These are phyloP conservation scores for Beauveria medogensis DNA, from an alignment of 2,329 filamentous ascomycete genomes.

Conservation along the genomic window DNA sequence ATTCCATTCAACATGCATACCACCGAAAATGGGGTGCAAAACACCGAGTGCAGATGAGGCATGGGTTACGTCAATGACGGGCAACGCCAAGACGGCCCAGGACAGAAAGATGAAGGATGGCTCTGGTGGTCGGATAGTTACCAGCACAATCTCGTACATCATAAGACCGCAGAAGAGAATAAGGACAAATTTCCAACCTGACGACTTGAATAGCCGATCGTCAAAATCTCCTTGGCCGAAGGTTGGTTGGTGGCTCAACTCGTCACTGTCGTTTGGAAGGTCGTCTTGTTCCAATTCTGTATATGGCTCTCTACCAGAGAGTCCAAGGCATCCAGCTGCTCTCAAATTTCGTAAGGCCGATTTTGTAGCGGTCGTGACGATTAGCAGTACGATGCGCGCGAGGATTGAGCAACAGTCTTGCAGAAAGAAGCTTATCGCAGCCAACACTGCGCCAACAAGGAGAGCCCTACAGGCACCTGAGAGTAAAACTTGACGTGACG, in stretches of 20 bases:
- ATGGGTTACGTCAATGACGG: slow-evolving; percentile 26
- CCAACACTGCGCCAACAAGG: slow-evolving; percentile 10
- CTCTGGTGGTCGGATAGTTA: slow-evolving; percentile 22
- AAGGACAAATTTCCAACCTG: slow-evolving; percentile 5
- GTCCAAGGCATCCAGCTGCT: not conserved
- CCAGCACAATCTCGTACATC: slow-evolving; percentile 18
- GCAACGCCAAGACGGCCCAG: slow-evolving; percentile 25
- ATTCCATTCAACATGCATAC: slow-evolving; percentile 22
- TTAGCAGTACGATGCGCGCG: slow-evolving; percentile 15
- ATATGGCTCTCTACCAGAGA: not conserved
- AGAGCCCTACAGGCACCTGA: slow-evolving; percentile 18
- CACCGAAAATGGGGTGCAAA: slow-evolving; percentile 18
- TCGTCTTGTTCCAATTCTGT: not conserved
- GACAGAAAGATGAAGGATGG: slow-evolving; percentile 26
- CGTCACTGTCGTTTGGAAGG: not conserved
- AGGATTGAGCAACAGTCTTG: slow-evolving; percentile 17
- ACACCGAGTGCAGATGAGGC: slow-evolving; percentile 22
- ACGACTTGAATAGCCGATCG: not conserved
- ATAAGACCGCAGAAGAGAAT: slow-evolving; percentile 9
- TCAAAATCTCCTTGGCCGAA: not conserved
- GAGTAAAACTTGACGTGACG: slow-evolving; percentile 18
- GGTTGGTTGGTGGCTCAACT: not conserved
- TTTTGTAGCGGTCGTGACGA: slow-evolving; percentile 15
- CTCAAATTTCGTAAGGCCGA: not conserved
- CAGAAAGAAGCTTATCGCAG: slow-evolving; percentile 14